Evolutionary conservation across 2,329 filamentous ascomycete genomes (phyloP).

Genomic region (Niveomyces coronatus): DNA sequence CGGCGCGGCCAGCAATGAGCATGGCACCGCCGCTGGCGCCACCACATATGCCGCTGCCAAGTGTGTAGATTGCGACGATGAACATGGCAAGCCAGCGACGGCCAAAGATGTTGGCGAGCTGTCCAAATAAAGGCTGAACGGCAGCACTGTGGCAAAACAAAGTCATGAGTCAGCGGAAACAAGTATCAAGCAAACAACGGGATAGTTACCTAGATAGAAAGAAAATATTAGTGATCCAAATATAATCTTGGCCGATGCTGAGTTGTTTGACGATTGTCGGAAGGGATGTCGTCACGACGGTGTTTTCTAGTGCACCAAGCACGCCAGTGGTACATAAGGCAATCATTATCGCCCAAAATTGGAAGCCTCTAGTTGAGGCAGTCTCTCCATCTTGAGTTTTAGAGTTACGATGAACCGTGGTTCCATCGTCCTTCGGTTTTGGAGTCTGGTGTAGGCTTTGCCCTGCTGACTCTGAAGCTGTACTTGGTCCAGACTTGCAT

Average conservation of each 20-base stretch:
- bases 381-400: background rate
- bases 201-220: conserved; percentile 11
- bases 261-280: conserved; percentile 11
- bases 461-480: too few relatives aligned
- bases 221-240: conserved; percentile 14
- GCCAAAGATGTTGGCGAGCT: conserved; percentile 18
- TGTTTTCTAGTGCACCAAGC: conserved; percentile 11
- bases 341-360: conserved; percentile 13
- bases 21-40: conserved; percentile 24
- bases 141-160: too few relatives aligned
- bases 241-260: conserved; percentile 6
- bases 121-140: conserved; percentile 15
- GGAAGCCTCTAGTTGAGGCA: conserved; percentile 6
- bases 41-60: conserved; percentile 26
- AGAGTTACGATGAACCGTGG: too few relatives aligned
- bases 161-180: too few relatives aligned
- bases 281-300: conserved; percentile 10
- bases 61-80: conserved; percentile 3
- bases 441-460: too few relatives aligned
- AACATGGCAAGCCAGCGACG: conserved; percentile 14
- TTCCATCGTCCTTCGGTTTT: too few relatives aligned
- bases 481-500: too few relatives aligned
- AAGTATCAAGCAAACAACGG: too few relatives aligned
- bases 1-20: conserved; percentile 26
- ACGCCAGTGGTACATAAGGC: conserved; percentile 7